Evolutionary conservation across 2,329 filamentous ascomycete genomes (phyloP).

Genomic region (Apiospora malaysiana): DNA sequence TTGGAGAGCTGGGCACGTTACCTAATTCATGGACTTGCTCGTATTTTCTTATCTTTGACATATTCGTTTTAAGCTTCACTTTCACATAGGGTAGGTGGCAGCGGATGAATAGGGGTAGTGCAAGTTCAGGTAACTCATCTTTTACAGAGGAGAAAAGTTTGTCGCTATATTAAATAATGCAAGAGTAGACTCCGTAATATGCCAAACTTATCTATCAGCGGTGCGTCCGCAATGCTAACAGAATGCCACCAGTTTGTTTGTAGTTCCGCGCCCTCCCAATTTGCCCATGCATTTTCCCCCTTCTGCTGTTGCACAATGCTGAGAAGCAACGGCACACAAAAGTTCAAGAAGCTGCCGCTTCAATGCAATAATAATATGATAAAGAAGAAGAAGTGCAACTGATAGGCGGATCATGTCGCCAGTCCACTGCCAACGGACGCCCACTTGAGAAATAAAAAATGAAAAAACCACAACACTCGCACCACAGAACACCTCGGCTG

Average conservation of each 20-base stretch:
- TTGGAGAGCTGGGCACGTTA: too few relatives aligned
- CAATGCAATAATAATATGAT: not conserved
- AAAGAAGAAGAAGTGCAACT: not conserved
- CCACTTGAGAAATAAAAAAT: not conserved
- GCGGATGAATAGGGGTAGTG: not conserved
- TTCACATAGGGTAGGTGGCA: too few relatives aligned
- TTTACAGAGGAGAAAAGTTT: conserved; percentile 7
- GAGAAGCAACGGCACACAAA: not conserved
- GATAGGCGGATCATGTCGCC: not conserved
- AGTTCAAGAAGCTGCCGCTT: not conserved
- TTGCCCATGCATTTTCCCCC: not conserved
- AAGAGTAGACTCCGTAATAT: conserved; percentile 18
- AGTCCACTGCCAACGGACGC: not conserved
- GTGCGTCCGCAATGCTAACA: conserved; percentile 18
- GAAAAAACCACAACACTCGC: not conserved
- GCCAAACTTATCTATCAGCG: conserved; percentile 21
- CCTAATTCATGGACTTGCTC: too few relatives aligned
- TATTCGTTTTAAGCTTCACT: too few relatives aligned
- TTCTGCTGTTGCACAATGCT: not conserved
- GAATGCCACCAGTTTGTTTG: not conserved
- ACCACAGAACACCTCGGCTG: conserved; percentile 9
- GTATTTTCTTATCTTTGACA: too few relatives aligned
- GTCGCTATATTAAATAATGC: conserved; percentile 19
- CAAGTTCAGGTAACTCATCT: not conserved
- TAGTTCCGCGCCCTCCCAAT: not conserved